These are phyloP conservation scores for Lipomyces starkeyi DNA, from an alignment of 805 yeast genomes.

Conservation along the genomic window DNA sequence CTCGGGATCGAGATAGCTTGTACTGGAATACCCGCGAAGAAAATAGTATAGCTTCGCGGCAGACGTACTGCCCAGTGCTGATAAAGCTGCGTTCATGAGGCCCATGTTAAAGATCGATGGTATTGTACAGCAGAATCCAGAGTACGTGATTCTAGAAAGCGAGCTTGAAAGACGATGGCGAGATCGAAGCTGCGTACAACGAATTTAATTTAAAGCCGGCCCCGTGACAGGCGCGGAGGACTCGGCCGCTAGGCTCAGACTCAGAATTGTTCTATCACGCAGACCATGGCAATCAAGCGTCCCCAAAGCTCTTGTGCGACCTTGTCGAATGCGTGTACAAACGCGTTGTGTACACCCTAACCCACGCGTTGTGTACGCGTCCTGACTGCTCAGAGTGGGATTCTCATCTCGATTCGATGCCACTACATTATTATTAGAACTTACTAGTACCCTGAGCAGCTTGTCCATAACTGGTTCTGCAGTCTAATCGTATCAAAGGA, in stretches of 20 bases:
- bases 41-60: constrained; percentile 23
- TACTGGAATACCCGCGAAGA: constrained; percentile 30
- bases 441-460: too few relatives aligned
- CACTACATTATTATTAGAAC: too few relatives aligned
- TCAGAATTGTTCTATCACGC: constrained; percentile 1
- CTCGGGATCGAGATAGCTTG: constrained; percentile 32
- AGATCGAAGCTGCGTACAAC: not conserved
- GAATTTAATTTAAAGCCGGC: not conserved
- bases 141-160: not conserved
- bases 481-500: not conserved
- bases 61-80: constrained; percentile 23
- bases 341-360: not conserved
- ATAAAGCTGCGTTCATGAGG: constrained; percentile 17
- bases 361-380: not conserved
- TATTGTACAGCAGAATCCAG: not conserved
- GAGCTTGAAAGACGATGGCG: not conserved
- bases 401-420: too few relatives aligned
- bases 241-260: not conserved
- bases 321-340: not conserved
- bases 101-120: not conserved
- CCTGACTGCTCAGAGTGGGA: not conserved
- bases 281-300: not conserved
- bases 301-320: not conserved
- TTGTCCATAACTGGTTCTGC: not conserved
- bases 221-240: not conserved